Evolutionary conservation across 2,329 filamentous ascomycete genomes (phyloP), one percentile per base, ranked within the genome.

Genomic region (Fusarium pseudocircinatum): DNA sequence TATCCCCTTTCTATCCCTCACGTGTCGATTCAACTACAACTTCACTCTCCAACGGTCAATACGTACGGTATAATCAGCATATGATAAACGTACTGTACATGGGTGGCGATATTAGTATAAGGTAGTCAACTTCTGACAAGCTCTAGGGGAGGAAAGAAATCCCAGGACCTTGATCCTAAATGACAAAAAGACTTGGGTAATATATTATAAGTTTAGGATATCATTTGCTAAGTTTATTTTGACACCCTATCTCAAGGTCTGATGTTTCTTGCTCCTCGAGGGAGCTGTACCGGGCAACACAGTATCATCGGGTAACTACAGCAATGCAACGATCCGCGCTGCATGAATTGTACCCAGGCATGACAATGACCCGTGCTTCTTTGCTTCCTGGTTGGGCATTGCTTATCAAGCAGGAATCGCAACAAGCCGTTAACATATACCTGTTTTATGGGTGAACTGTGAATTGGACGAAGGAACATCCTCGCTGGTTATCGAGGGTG

Each of bases 351-450:
- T 44, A 34, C 11, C 30, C 54, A 42, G 47, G 40, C 42, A 62
- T 61, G 57, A 53, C 49, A 58, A 46, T 63, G 39, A 61, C 34
- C 58, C 42, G 37, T 62, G 62, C 56, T 60, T 49, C 37, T 53
- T 63, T 34, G 42, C 43, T 60, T 67, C 52, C 46, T 67, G 57
- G 57, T 39, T 42, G 22, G 42, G 43, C 24, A 63, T 49, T 60
- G 36, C 54, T 58, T 59, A 68, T 71, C 63, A 69, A 60, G 60
- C 56, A 61, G 63, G 53, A 60, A 72, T 67, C 59, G 68, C 67
- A 72, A 58, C 39, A 75, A 64, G 53, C 43, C 56, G 34, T 47
- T 47, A n/a, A 59, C 34, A 40, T 30, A 57, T n/a, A 39, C 26
- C 26, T 47, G 43, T 39, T 36, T 47, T 47, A 63, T 63, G 44